Base-by-base conservation (phyloP, 208 protist genomes). In the Trypanosoma caninum region DNA sequence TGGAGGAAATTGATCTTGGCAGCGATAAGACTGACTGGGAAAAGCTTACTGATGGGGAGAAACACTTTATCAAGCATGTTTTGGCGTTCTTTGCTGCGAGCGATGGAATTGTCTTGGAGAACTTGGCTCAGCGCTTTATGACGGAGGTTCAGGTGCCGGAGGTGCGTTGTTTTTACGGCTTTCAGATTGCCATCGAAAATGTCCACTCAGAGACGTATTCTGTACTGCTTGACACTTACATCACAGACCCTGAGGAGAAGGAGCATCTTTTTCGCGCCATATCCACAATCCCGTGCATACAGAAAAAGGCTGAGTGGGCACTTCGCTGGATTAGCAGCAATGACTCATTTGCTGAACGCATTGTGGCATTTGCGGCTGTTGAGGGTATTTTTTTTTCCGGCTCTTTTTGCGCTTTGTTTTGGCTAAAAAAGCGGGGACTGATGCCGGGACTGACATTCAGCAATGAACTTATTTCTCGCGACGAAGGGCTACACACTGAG, bases 311-410 rank as follows among this genome's bases (percentile, higher is more conserved):
- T 6, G 77, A 99, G 33, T 99, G 98, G 98, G 98, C 98, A 2
- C 51, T 99, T 41, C 82, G 85, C 28, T 97, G 91, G 91, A 96
- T 95, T 42, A 59, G 63, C 14, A 80, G 70, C 63, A 34, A 27
- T 0, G 64, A 59, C 18, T 93, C 89, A 53, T 99, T 99, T 69
- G 93, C 91, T 27, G 89, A 98, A 76, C 93, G 98, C 30, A 82
- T 99, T 34, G 80, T 99, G 5, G 98, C 95, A 2, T 99, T 99
- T 78, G 98, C 98, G 6, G 89, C 93, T 10, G 98, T 99, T 14
- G 98, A 99, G 76, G 98, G 98, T 73, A 99, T 99, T 70, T 99
- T 99, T 89, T 99, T 99, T 82, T 97, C 85, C 41, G 98, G 98
- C 38, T 97, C 86, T 25, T 99, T 99, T 85, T 99, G 98, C 72